Evolutionary conservation across 2,329 filamentous ascomycete species (phyloP), one percentile per base, ranked within the genome.

Genomic region (Trichophyton schoenleinii): DNA sequence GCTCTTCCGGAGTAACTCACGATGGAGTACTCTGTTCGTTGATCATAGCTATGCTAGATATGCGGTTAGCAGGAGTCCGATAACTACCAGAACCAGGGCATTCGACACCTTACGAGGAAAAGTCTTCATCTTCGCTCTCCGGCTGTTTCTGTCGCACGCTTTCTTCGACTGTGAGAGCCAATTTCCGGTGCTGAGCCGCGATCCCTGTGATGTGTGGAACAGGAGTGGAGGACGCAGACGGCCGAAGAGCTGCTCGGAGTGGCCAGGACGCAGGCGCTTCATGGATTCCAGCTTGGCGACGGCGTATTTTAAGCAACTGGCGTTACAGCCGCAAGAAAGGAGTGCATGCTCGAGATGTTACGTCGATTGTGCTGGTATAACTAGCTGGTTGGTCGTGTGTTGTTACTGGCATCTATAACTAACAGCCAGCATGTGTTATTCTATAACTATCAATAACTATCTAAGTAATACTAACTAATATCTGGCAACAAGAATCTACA

Each of bases 201-300:
- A 55, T 55, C 49, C 49, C 31, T 55, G 49, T 20, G 31, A n/a
- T 36, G 49, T 36, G 49, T 55, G 49, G 49, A 55, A 55, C 49
- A 25, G 4, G 2, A 15, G 49, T 28, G 46, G 46, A 49, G 46
- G 46, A 25, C 8, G 11, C 3, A 55, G 49, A n/a, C 28, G 28
- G 28, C 28, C 49, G 22, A 22, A 31, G 49, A 31, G 49, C 49
- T 34, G 13, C 49, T 36, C 28, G 15, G 25, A 55, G 25, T 55
- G 11, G 49, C 36, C 31, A 20, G 28, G 28, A 7, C 38, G 49
- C 15, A 18, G 6, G 7, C 22, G 18, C 3, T 9, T 20, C 25
- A n/a, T 36, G 49, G 49, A 55, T 36, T 36, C 49, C 31, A 34
- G 31, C 49, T 55, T 55, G 49, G 49, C 49, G 25, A 55, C 13